phyloP scores from a whole-genome alignment of 1,284 basidiomycete genomes.

The Rhodotorula sp. region DNA sequence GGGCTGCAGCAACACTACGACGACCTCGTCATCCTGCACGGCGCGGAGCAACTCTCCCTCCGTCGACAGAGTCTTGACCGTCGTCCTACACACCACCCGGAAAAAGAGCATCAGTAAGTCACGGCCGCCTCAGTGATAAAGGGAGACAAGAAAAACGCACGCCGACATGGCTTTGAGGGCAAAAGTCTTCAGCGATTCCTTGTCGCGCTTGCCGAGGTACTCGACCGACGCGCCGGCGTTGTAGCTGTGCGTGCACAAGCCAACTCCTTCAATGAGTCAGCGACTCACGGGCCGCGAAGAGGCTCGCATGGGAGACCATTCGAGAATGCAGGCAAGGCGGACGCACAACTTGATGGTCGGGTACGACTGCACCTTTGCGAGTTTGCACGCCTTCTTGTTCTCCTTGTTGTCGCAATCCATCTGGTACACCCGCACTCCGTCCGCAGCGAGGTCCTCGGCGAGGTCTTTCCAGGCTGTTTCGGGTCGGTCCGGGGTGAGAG shows the following conservation, averaged over 20 bases:
- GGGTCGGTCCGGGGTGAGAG: no score
- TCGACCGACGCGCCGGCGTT: conserved; percentile 59
- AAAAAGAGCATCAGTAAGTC: no score
- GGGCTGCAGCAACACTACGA: conserved; percentile 74
- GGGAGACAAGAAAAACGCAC: no score
- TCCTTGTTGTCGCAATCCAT: conserved; percentile 73
- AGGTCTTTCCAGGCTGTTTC: conserved; percentile 64
- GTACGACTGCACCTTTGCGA: conserved; percentile 69
- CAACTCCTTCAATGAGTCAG: no score
- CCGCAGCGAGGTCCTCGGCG: conserved; percentile 62
- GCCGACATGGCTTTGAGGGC: conserved; percentile 65
- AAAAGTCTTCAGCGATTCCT: conserved; percentile 69
- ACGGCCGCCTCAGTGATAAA: no score
- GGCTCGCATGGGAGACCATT: neutral
- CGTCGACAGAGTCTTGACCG: conserved; percentile 50
- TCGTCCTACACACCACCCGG: no score
- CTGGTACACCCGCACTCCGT: conserved; percentile 71
- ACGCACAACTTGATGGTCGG: conserved; percentile 73
- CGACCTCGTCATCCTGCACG: conserved; percentile 61
- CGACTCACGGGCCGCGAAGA: neutral
- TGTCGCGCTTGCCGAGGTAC: conserved; percentile 66
- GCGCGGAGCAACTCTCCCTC: conserved; percentile 55
- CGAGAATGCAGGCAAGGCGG: neutral
- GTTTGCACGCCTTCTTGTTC: conserved; percentile 63
- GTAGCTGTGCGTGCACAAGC: conserved; percentile 47